Percentiles rank a stretch among this genome's conserved stretches.
These are phyloP conservation scores for Debaryomyces sp. DNA, from an alignment of 1,139 yeast species.

Conservation along the genomic window DNA sequence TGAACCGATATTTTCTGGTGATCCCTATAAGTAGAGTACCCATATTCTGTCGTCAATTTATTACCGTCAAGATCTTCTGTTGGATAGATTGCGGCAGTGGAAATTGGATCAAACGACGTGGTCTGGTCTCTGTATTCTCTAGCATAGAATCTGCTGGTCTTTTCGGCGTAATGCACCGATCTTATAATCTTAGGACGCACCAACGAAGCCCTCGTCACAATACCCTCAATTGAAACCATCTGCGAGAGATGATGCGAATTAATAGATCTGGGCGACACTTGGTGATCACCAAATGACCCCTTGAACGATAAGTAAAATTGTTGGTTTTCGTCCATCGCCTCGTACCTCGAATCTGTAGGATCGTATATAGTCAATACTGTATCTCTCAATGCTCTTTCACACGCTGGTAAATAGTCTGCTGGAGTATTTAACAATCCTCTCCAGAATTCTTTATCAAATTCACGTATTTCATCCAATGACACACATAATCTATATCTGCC, in stretches of 20 bases:
- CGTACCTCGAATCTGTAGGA: slow-evolving; percentile 52
- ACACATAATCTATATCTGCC: slow-evolving; percentile 70
- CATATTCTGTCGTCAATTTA: slow-evolving; percentile 86
- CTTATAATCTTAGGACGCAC: slow-evolving; percentile 91
- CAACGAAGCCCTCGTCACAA: slow-evolving; percentile 89
- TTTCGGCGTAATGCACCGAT: slow-evolving; percentile 92
- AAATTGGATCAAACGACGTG: slow-evolving; percentile 82
- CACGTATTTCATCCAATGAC: slow-evolving; percentile 85
- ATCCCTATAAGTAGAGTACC: slow-evolving; percentile 89
- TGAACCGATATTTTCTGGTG: slow-evolving; percentile 93
- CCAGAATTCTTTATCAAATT: slow-evolving; percentile 81
- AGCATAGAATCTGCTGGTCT: slow-evolving; percentile 81
- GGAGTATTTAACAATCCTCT: slow-evolving; percentile 75
- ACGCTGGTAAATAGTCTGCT: slow-evolving; percentile 85
- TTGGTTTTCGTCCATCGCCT: slow-evolving; percentile 60
- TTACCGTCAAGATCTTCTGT: slow-evolving; percentile 92
- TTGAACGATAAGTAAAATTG: slow-evolving; percentile 78
- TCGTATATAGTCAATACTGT: slow-evolving; percentile 71
- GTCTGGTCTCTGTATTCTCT: slow-evolving; percentile 94
- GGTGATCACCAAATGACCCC: slow-evolving; percentile 91
- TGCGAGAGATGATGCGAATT: slow-evolving; percentile 76
- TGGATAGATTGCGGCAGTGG: slow-evolving; percentile 89
- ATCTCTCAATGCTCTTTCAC: slow-evolving; percentile 84
- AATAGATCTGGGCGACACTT: slow-evolving; percentile 86
- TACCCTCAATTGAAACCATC: slow-evolving; percentile 90